phyloP scores from a whole-genome alignment of 1,139 yeast species.

The Nakaseomyces sp. region DNA sequence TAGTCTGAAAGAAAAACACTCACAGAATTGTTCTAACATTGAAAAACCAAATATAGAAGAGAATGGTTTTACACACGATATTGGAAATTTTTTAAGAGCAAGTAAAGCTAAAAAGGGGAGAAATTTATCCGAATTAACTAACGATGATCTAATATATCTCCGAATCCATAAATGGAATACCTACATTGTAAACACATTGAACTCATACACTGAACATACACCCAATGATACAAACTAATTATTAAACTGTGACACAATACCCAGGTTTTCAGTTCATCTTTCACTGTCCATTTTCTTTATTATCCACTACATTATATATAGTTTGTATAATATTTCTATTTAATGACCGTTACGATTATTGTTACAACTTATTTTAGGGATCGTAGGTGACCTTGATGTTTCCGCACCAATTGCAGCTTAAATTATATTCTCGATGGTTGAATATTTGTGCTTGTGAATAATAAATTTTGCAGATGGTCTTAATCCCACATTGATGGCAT shows the following conservation, averaged over 20 bases:
- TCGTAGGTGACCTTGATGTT: too few relatives aligned
- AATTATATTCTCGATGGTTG: conserved; percentile 3
- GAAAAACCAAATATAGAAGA: not conserved
- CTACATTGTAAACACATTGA: conserved; percentile 35
- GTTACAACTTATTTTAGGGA: not conserved
- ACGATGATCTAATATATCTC: conserved; percentile 51
- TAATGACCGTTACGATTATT: conserved; percentile 5
- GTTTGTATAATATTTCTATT: not conserved
- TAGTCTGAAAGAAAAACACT: conserved; percentile 41
- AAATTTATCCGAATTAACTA: conserved; percentile 50
- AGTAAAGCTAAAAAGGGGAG: conserved; percentile 45
- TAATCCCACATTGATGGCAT: conserved; percentile 23
- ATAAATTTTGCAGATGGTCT: conserved; percentile 26
- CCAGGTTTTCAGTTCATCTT: too few relatives aligned
- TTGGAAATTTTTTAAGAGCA: conserved; percentile 36
- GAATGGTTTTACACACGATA: conserved; percentile 3
- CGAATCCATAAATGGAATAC: conserved; percentile 61
- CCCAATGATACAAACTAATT: not conserved
- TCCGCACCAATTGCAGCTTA: not conserved
- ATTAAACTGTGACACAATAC: too few relatives aligned
- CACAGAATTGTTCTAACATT: conserved; percentile 20
- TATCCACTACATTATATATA: not conserved
- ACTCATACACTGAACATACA: not conserved
- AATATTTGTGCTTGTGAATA: conserved; percentile 2
- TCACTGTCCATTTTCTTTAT: not conserved